Evolutionary conservation across 2,329 filamentous ascomycete species (phyloP).

Genomic region (Hirsutella minnesotensis): DNA sequence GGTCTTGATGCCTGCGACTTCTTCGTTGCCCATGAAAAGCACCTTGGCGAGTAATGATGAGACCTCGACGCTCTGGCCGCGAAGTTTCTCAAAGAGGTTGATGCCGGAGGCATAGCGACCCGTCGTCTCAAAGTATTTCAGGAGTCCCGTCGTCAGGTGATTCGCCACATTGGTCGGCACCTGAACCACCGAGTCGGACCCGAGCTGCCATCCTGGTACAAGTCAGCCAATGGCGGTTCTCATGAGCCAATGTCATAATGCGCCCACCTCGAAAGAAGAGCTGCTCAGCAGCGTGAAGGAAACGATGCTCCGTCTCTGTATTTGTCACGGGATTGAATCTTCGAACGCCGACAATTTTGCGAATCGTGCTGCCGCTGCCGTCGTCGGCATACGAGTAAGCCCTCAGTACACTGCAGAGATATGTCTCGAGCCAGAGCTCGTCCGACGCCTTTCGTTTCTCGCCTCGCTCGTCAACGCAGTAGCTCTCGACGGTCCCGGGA

Average conservation of each 20-base stretch:
- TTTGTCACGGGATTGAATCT: constrained; percentile 96
- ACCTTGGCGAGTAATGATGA: constrained; percentile 86
- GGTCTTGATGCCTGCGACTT: constrained; percentile 85
- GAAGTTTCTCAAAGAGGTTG: constrained; percentile 93
- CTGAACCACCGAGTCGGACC: constrained; percentile 93
- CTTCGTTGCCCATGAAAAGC: constrained; percentile 88
- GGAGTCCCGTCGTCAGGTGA: constrained; percentile 82
- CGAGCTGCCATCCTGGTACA: constrained; percentile 72
- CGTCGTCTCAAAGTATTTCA: constrained; percentile 92
- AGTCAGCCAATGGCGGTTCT: constrained; percentile 9
- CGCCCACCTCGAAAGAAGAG: constrained; percentile 78
- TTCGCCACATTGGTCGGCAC: constrained; percentile 96
- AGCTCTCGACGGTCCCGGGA: constrained; percentile 90
- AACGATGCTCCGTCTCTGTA: constrained; percentile 96
- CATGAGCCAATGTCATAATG: constrained; percentile 1
- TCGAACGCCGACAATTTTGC: constrained; percentile 93
- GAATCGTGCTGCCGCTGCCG: constrained; percentile 84
- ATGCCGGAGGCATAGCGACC: constrained; percentile 91
- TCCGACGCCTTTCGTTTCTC: constrained; percentile 91
- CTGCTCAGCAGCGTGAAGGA: constrained; percentile 85
- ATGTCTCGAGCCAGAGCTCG: constrained; percentile 93
- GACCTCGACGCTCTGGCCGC: constrained; percentile 82
- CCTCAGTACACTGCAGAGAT: constrained; percentile 85
- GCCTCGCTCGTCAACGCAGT: constrained; percentile 92
- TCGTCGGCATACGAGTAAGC: constrained; percentile 96